phyloP scores from a whole-genome alignment of 2,329 filamentous ascomycete genomes.

The Aureobasidium sp. region DNA sequence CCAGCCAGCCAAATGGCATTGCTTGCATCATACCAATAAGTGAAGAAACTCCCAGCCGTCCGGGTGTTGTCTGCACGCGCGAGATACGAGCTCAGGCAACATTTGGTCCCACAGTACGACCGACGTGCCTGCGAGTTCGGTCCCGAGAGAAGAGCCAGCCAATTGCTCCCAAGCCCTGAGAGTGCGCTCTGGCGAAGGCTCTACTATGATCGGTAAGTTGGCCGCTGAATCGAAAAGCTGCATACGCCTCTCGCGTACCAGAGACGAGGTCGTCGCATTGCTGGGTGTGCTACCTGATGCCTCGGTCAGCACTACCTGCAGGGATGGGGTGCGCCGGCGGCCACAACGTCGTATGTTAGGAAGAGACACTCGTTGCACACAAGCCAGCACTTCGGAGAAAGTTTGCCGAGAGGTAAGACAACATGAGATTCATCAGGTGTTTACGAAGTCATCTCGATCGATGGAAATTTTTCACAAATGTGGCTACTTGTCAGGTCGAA shows the following conservation, averaged over 20 bases:
- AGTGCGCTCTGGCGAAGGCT: neutral
- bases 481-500: neutral
- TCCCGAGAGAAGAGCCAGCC: conserved; percentile 4
- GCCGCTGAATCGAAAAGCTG: neutral
- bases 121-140: neutral
- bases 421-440: neutral
- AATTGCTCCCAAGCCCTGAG: neutral
- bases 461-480: neutral
- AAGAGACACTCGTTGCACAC: neutral
- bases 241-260: conserved; percentile 8
- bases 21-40: neutral
- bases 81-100: conserved; percentile 7
- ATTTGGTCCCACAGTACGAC: conserved; percentile 11
- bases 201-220: neutral
- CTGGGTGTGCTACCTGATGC: conserved; percentile 2
- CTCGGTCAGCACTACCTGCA: conserved; percentile 11
- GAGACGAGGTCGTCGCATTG: neutral
- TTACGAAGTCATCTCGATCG: neutral
- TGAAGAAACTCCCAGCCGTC: neutral
- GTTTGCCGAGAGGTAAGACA: neutral
- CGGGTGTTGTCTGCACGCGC: neutral
- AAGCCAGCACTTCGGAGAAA: neutral
- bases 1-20: neutral
- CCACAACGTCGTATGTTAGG: neutral
- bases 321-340: neutral